Evolutionary conservation across 495 filamentous ascomycete species (phyloP).

Genomic region (Alectoria sarmentosa): DNA sequence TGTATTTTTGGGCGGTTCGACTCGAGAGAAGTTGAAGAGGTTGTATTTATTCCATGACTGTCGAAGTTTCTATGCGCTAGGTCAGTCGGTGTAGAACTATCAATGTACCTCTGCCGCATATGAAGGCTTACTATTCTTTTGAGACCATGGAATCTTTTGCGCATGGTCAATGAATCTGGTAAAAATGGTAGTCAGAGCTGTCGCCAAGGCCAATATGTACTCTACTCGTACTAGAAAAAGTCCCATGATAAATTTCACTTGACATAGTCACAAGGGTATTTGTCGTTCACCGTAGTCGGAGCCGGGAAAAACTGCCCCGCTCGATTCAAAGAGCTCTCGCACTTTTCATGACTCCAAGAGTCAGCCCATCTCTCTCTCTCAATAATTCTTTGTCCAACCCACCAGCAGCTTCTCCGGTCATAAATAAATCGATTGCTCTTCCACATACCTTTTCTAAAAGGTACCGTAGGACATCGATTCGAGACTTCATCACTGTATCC

Average conservation of each 20-base stretch:
- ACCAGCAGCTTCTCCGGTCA: background rate
- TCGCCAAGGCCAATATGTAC: background rate
- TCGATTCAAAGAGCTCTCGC: constrained; percentile 1
- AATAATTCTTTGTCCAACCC: background rate
- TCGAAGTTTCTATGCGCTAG: constrained; percentile 64
- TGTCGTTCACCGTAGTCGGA: constrained; percentile 7
- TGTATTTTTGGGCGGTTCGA: constrained; percentile 34
- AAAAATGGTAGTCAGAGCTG: background rate
- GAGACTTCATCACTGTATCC: background rate
- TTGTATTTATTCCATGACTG: constrained; percentile 98
- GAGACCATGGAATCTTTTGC: constrained; percentile 56
- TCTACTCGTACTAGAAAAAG: too few relatives aligned
- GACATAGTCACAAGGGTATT: background rate
- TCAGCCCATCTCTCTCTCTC: background rate
- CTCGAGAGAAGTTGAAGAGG: constrained; percentile 72
- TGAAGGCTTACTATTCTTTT: constrained; percentile 48
- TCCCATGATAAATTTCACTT: background rate
- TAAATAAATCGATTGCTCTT: background rate
- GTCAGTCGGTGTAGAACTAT: constrained; percentile 6
- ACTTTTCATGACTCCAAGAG: constrained; percentile 8
- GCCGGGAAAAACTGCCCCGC: constrained; percentile 13
- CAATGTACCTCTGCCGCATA: background rate
- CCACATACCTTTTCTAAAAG: background rate
- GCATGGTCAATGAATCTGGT: constrained; percentile 36
- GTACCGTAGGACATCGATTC: background rate